Conservation (phyloP, 169 alveolate species). For the Perkinsus olseni region DNA sequence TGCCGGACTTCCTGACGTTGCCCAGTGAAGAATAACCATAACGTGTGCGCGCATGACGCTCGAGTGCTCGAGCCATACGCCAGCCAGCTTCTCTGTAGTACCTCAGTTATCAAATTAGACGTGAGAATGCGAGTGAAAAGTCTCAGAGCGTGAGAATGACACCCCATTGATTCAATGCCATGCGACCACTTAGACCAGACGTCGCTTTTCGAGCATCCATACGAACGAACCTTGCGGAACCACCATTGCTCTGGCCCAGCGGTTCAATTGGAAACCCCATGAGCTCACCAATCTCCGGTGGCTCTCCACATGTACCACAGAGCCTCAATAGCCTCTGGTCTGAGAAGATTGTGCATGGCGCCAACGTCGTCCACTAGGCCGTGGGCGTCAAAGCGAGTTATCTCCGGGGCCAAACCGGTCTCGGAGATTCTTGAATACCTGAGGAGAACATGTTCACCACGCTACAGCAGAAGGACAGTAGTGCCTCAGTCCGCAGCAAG, state of each 20-base stretch:
- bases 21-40: not conserved
- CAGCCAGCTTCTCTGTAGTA: not conserved
- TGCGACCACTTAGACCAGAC: too few species aligned
- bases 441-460: too few species aligned
- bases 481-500: too few species aligned
- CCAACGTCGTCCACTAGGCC: not conserved
- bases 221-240: too few species aligned
- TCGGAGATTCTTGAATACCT: not conserved
- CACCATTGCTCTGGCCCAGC: too few species aligned
- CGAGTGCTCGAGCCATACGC: not conserved
- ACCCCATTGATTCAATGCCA: too few species aligned
- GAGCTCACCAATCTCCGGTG: not conserved
- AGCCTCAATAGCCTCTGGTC: not conserved
- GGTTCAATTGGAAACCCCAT: too few species aligned
- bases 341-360: not conserved
- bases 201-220: too few species aligned
- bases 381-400: not conserved
- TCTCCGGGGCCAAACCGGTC: not conserved
- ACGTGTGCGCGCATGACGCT: not conserved
- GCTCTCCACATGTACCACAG: not conserved
- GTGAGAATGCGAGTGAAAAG: too few species aligned
- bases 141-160: too few species aligned
- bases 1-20: not conserved
- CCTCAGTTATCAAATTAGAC: not conserved
- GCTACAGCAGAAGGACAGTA: too few species aligned